Percentiles rank a stretch among this genome's conserved stretches.
Conservation (phyloP, 2,329 filamentous ascomycete species). For the Fusarium sp. region DNA sequence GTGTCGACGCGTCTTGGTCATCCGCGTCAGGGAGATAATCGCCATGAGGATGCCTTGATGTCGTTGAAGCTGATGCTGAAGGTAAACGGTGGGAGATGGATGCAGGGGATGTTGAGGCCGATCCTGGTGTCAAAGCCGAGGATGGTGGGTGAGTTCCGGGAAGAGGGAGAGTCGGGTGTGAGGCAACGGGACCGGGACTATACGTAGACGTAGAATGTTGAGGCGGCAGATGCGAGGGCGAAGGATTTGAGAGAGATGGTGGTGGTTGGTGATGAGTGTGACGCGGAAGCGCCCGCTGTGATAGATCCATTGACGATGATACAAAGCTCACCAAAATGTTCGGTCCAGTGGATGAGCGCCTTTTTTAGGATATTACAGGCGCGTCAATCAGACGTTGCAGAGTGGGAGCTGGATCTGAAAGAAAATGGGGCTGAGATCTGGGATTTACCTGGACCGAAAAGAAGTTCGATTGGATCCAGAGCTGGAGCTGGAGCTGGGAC, state of each 20-base stretch:
- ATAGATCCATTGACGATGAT: slow-evolving; percentile 40
- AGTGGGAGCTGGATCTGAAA: slow-evolving; percentile 12
- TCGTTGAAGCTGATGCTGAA: slow-evolving; percentile 31
- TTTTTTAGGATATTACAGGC: slow-evolving; percentile 17
- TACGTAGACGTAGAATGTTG: slow-evolving; percentile 37
- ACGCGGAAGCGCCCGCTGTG: slow-evolving; percentile 42
- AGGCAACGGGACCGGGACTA: slow-evolving; percentile 21
- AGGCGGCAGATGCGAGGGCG: slow-evolving; percentile 28
- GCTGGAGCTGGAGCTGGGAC: slow-evolving; percentile 13
- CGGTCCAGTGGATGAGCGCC: slow-evolving; percentile 10
- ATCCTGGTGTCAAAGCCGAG: slow-evolving; percentile 40
- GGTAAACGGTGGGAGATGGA: slow-evolving; percentile 39
- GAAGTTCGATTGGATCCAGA: slow-evolving; percentile 6
- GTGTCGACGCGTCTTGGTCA: slow-evolving; percentile 35
- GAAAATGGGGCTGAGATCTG: slow-evolving; percentile 28
- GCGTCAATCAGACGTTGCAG: slow-evolving; percentile 14
- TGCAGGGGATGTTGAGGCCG: slow-evolving; percentile 42
- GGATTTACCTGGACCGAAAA: slow-evolving; percentile 19
- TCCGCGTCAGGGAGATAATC: slow-evolving; percentile 32
- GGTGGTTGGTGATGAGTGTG: slow-evolving; percentile 33
- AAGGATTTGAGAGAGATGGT: slow-evolving; percentile 26
- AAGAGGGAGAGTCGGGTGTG: slow-evolving; percentile 24
- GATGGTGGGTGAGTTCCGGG: slow-evolving; percentile 30
- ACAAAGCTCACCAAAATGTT: slow-evolving; percentile 9
- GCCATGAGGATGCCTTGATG: slow-evolving; percentile 25